A percentile compares a stretch with the other conserved stretches of the same genome.
Conservation (phyloP, 2,329 filamentous ascomycete species). For the Monosporascus sp. region DNA sequence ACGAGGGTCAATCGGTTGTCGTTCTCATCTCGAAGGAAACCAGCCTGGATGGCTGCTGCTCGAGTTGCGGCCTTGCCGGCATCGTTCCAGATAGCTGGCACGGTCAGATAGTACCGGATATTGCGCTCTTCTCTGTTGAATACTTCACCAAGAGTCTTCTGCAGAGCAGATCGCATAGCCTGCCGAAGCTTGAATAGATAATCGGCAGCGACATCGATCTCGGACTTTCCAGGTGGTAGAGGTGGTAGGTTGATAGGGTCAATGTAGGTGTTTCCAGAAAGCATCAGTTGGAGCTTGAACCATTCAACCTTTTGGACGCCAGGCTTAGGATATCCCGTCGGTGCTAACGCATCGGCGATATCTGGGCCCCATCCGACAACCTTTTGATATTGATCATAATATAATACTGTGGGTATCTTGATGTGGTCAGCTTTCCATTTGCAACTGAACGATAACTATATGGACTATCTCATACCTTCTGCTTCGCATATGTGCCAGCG, state of each 20-base stretch:
- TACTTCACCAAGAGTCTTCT: slow-evolving; percentile 94
- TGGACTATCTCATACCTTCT: slow-evolving; percentile 63
- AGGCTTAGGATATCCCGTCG: slow-evolving; percentile 94
- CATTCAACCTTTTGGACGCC: slow-evolving; percentile 99
- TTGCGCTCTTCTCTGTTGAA: slow-evolving; percentile 98
- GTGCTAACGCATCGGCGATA: slow-evolving; percentile 92
- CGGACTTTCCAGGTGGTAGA: slow-evolving; percentile 93
- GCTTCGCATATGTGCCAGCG: slow-evolving; percentile 94
- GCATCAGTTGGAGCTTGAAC: slow-evolving; percentile 99
- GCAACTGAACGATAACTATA: neutral
- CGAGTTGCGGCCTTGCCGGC: slow-evolving; percentile 95
- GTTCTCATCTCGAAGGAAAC: slow-evolving; percentile 94
- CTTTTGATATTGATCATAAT: slow-evolving; percentile 99
- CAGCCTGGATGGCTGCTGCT: slow-evolving; percentile 92
- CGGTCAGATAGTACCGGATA: slow-evolving; percentile 94
- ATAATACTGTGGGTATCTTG: slow-evolving; percentile 96
- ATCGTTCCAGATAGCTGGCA: slow-evolving; percentile 99
- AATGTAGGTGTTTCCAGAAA: slow-evolving; percentile 97
- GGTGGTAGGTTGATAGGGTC: slow-evolving; percentile 98
- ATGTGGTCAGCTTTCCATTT: slow-evolving; percentile 12
- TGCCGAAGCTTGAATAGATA: slow-evolving; percentile 98
- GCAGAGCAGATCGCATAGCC: slow-evolving; percentile 90
- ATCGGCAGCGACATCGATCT: slow-evolving; percentile 98
- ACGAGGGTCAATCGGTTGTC: slow-evolving; percentile 93
- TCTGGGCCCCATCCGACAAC: slow-evolving; percentile 99